These are phyloP conservation scores for Aechmea fasciata DNA, from an alignment of 176 grass and related monocot species.

Conservation along the genomic window DNA sequence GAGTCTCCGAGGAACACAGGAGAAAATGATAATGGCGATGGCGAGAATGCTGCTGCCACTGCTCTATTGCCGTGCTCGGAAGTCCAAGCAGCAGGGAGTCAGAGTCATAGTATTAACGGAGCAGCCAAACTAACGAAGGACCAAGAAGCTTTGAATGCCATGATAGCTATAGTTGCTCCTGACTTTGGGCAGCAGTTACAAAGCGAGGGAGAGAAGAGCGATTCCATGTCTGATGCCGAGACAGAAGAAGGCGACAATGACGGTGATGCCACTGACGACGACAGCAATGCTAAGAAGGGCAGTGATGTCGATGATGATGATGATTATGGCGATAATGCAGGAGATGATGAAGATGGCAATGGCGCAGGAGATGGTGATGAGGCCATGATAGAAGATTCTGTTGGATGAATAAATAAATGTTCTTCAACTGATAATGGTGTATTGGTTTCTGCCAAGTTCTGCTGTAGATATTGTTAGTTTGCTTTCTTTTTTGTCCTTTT, in stretches of 20 bases:
- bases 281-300: constrained; percentile 43
- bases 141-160: constrained; percentile 35
- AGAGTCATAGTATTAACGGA: constrained; percentile 34
- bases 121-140: constrained; percentile 33
- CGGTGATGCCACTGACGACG: constrained; percentile 35
- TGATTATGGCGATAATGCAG: neutral
- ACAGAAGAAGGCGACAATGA: constrained; percentile 40
- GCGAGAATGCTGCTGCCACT: constrained; percentile 17
- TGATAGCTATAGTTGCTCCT: constrained; percentile 17
- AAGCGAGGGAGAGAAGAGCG: constrained; percentile 19
- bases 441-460: neutral
- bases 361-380: constrained; percentile 10
- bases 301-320: constrained; percentile 3
- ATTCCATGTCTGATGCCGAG: constrained; percentile 57
- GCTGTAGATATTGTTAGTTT: neutral
- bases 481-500: neutral
- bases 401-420: constrained; percentile 24
- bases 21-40: constrained; percentile 28
- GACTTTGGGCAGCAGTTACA: constrained; percentile 49
- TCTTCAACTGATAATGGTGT: neutral
- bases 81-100: constrained; percentile 49
- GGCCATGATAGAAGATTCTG: constrained; percentile 47
- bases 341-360: constrained; percentile 10
- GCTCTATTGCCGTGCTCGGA: constrained; percentile 48
- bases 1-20: constrained; percentile 47